Evolutionary conservation across 257 asterid species (phyloP).

Genomic region (Mentha longifolia): DNA sequence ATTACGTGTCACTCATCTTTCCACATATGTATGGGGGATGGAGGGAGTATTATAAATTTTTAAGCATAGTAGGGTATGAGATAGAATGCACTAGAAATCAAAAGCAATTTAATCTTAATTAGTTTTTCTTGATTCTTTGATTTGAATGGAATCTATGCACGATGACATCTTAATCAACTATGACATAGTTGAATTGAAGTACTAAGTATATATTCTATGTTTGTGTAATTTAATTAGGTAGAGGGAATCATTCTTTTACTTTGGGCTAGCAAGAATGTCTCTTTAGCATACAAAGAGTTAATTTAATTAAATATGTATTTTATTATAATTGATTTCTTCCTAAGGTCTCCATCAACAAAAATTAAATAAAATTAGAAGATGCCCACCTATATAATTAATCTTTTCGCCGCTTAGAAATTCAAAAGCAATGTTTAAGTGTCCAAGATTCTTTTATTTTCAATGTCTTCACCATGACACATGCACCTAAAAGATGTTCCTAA

Average conservation of each 20-base stretch:
- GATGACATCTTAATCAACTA: neutral
- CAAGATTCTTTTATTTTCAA: slow-evolving; percentile 30
- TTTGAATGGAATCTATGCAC: slow-evolving; percentile 12
- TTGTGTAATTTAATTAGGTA: slow-evolving; percentile 15
- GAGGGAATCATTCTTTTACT: slow-evolving; percentile 48
- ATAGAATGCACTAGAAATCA: slow-evolving; percentile 26
- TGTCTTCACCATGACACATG: slow-evolving; percentile 30
- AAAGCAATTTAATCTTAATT: neutral
- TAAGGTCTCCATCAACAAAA: slow-evolving; percentile 41
- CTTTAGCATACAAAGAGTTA: slow-evolving; percentile 49
- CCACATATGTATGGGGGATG: too few relatives aligned
- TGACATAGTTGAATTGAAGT: slow-evolving; percentile 14
- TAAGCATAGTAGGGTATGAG: slow-evolving; percentile 24
- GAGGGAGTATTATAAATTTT: neutral
- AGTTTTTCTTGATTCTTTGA: neutral
- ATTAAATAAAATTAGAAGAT: slow-evolving; percentile 44
- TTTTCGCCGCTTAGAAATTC: slow-evolving; percentile 32
- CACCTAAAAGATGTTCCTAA: slow-evolving; percentile 26
- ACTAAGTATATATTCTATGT: slow-evolving; percentile 43
- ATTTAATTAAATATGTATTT: slow-evolving; percentile 33
- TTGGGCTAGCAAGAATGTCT: slow-evolving; percentile 49
- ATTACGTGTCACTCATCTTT: too few relatives aligned
- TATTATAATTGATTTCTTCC: slow-evolving; percentile 48
- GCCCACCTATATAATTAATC: slow-evolving; percentile 52
- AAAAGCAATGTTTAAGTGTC: slow-evolving; percentile 31